A percentile compares a stretch with the other conserved stretches of the same genome.
These are phyloP conservation scores for Arabis alpina DNA, from an alignment of 345 rosid species.

Conservation along the genomic window DNA sequence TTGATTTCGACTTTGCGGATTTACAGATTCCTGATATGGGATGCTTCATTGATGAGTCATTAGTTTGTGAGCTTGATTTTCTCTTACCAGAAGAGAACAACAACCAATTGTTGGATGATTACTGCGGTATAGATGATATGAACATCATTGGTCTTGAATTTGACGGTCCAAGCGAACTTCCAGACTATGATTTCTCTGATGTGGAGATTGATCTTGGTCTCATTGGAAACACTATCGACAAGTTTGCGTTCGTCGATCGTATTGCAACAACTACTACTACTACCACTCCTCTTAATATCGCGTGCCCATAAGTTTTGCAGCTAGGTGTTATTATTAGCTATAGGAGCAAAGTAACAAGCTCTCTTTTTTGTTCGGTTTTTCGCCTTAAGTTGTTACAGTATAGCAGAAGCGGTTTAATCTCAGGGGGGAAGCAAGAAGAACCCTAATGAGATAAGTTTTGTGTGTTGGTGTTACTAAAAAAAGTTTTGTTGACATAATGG, in stretches of 20 bases:
- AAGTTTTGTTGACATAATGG: slow-evolving; percentile 38
- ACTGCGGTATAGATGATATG: slow-evolving; percentile 63
- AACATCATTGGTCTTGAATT: slow-evolving; percentile 54
- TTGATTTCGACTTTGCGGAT: slow-evolving; percentile 47
- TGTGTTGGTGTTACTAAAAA: slow-evolving; percentile 39
- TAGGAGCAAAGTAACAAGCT: slow-evolving; percentile 35
- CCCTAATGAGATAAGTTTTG: slow-evolving; percentile 43
- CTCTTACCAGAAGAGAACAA: slow-evolving; percentile 58
- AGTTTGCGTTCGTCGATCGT: slow-evolving; percentile 32
- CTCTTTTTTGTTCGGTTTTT: slow-evolving; percentile 25
- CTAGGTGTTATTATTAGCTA: slow-evolving; percentile 48
- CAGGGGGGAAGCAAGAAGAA: slow-evolving; percentile 18
- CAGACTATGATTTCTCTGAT: slow-evolving; percentile 70
- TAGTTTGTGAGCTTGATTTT: slow-evolving; percentile 50
- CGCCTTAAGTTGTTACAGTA: slow-evolving; percentile 32
- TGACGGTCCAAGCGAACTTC: slow-evolving; percentile 66
- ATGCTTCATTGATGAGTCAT: slow-evolving; percentile 47
- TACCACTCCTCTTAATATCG: slow-evolving; percentile 54
- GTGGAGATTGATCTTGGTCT: slow-evolving; percentile 60
- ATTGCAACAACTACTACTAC: slow-evolving; percentile 33
- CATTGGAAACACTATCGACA: slow-evolving; percentile 50
- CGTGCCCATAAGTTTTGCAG: slow-evolving; percentile 92
- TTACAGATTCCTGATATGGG: slow-evolving; percentile 57
- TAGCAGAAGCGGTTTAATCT: slow-evolving; percentile 32
- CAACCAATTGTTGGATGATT: slow-evolving; percentile 53